Percentiles rank a stretch among this genome's conserved stretches.
These are phyloP conservation scores for Hanseniaspora occidentalis DNA, from an alignment of 805 yeast genomes.

Conservation along the genomic window DNA sequence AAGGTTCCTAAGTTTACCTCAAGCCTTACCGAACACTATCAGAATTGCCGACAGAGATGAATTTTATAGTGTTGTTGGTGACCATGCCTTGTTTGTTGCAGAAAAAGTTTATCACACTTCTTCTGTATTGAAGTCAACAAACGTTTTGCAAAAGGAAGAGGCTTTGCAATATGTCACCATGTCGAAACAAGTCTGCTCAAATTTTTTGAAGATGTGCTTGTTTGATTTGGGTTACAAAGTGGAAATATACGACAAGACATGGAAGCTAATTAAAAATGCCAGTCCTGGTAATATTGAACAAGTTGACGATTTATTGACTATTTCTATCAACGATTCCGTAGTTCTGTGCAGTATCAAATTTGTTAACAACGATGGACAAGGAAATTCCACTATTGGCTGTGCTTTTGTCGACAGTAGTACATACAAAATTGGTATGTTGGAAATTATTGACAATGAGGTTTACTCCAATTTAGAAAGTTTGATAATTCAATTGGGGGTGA, in stretches of 20 bases:
- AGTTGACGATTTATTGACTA: constrained; percentile 55
- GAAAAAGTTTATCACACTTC: constrained; percentile 72
- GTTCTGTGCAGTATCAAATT: constrained; percentile 35
- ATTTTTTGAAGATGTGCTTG: constrained; percentile 51
- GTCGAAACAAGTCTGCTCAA: constrained; percentile 59
- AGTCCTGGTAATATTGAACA: constrained; percentile 84
- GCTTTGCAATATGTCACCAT: constrained; percentile 49
- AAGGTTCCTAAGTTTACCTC: constrained; percentile 36
- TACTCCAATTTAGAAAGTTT: constrained; percentile 79
- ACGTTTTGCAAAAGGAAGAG: constrained; percentile 28
- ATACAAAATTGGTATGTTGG: constrained; percentile 55
- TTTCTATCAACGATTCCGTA: constrained; percentile 36
- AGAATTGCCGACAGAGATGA: constrained; percentile 76
- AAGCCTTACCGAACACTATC: constrained; percentile 37
- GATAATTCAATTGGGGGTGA: constrained; percentile 78
- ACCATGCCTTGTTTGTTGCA: constrained; percentile 74
- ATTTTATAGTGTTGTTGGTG: constrained; percentile 61
- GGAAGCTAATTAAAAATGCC: constrained; percentile 48
- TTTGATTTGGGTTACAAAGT: constrained; percentile 63
- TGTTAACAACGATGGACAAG: constrained; percentile 20
- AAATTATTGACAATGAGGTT: constrained; percentile 73
- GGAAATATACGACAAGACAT: constrained; percentile 63
- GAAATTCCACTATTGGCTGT: constrained; percentile 49
- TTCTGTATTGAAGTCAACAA: constrained; percentile 58
- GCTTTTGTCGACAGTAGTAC: constrained; percentile 66